Conservation (phyloP, 129 eudicot species). For the Escallonia rubra region DNA sequence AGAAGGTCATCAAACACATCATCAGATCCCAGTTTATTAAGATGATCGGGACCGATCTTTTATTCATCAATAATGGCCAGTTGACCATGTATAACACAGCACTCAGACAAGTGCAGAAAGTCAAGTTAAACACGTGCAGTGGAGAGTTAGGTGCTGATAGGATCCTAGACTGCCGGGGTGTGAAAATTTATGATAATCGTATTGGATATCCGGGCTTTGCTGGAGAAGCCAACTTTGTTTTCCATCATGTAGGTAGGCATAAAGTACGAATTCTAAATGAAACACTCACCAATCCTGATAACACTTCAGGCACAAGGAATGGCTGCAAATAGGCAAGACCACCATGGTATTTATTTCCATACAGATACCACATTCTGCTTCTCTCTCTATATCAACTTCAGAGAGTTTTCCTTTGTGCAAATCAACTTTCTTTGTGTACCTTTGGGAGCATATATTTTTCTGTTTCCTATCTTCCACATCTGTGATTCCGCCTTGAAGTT, state of each 20-base stretch:
- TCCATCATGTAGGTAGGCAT: no score
- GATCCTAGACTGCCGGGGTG: no score
- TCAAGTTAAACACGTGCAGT: no score
- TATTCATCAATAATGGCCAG: no score
- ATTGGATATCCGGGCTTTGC: no score
- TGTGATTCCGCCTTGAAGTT: constrained; percentile 76
- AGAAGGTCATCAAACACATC: constrained; percentile 5
- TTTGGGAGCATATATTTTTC: constrained; percentile 45
- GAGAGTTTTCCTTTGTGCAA: constrained; percentile 30
- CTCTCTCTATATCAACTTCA: constrained; percentile 56
- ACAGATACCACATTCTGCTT: constrained; percentile 85
- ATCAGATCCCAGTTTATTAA: not conserved
- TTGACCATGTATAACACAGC: no score
- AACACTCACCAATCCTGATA: constrained; percentile 61
- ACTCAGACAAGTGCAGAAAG: no score
- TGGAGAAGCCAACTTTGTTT: no score
- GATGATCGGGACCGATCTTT: no score
- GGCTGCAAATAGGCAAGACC: constrained; percentile 68
- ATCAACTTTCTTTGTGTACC: constrained; percentile 44
- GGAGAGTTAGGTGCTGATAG: no score
- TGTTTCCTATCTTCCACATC: constrained; percentile 80
- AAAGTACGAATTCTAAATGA: no score
- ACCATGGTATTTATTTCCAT: constrained; percentile 57
- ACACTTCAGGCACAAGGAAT: constrained; percentile 69
- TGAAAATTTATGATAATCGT: no score